Evolutionary conservation across 345 rosid species (phyloP), one percentile per base, ranked within the genome.

Genomic region (Euphorbia peplus): DNA sequence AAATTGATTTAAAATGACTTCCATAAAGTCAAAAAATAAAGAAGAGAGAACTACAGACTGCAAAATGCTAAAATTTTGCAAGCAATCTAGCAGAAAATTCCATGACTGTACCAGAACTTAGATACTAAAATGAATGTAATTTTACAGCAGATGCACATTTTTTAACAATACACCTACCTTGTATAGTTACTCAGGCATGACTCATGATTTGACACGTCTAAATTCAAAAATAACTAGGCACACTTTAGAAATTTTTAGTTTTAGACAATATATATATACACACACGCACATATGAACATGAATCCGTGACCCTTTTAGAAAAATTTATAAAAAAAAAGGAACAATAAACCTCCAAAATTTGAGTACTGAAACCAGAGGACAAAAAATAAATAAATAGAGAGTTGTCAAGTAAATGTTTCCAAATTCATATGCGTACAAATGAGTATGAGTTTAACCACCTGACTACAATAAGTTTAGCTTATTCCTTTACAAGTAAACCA

Each of bases 61-160:
- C 52, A 62, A 3, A 19, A 62, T 39, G 24, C 66, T 12, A 41
- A 13, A 30, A 25, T 29, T 22, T 28, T 39, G 21, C 30, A 62
- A 50, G 69, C 26, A 28, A n/a, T 18, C n/a, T n/a, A 65, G n/a
- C 52, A 18, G 7, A 16, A 29, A 30, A 30, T 44, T 24, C 58
- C 69, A 65, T 29, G 13, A 51, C n/a, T 53, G 26, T 18, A 47
- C 46, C 13, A 65, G 37, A 50, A 51, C 48, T 29, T 22, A 50
- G 9, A 29, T 13, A 50, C 13, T 51, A 9, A 28, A 65, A 30
- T 18, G 11, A n/a, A 3, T 51, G 54, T 21, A 64, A n/a, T 24
- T 29, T 22, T 3, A 41, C 13, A 42, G 2, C 44, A 15, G 44
- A 54, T 0, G 4, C 5, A 4, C 28, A 9, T 12, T 52, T 52